Evolutionary conservation across 2,329 filamentous ascomycete genomes (phyloP), one percentile per base, ranked within the genome.

Genomic region (Magnaporthales sp.): DNA sequence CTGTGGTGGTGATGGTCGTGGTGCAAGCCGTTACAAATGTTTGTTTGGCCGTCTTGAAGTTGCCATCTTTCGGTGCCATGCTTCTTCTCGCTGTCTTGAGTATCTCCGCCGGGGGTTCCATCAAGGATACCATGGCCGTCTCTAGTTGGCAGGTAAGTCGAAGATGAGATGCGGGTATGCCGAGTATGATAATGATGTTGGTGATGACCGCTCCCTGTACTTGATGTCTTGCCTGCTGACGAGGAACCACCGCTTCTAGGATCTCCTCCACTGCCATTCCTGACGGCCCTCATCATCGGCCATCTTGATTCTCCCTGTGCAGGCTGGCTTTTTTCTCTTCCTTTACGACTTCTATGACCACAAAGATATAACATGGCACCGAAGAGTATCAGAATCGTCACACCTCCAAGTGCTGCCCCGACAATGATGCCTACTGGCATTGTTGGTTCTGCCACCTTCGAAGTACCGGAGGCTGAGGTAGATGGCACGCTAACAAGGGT

Each of bases 121-220:
- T 31, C 32, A 19, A 26, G n/a, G 7, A 27, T 32, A 15, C 46
- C 24, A 26, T 24, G 4, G 9, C 54, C 64, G 24, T 15, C 64
- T 51, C 63, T 38, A 9, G 64, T 65, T 24, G 64, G 64, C 7
- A 60, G 46, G 51, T 58, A 65, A 11, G 54, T 65, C 64, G 31
- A 32, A 29, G 64, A 65, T 9, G 64, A 65, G 4, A 29, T 65
- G 29, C 64, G 64, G 46, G 31, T 51, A n/a, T 58, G 29, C 27
- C 30, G 5, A 38, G 15, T 24, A 26, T 54, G 26, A 19, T 56
- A 13, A 15, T 32, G 64, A 29, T 60, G 27, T 15, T 63, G 54
- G 11, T 8, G 22, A 26, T 26, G 9, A 22, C n/a, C 54, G 54
- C 54, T 58, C 11, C 54, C 54, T 22, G 54, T 8, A 26, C 6